Conservation (phyloP, 805 yeast genomes). For the Barnettozyma californica region DNA sequence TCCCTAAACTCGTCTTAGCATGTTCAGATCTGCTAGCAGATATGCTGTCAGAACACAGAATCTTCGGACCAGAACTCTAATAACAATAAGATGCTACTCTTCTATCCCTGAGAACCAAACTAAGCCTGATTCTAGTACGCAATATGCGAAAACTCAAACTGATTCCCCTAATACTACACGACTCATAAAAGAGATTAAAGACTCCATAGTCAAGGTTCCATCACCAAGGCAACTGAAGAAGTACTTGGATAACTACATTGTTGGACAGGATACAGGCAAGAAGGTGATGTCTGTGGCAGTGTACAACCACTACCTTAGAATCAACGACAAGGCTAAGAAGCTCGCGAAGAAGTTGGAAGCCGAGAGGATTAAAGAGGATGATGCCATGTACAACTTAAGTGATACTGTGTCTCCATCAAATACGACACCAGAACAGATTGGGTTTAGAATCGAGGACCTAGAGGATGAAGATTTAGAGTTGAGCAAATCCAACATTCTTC, state of each 20-base stretch:
- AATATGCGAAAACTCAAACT: not conserved
- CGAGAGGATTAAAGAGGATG: slow-evolving; percentile 26
- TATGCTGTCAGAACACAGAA: not conserved
- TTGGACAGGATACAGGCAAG: slow-evolving; percentile 53
- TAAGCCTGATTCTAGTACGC: not conserved
- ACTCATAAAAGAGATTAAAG: slow-evolving; percentile 5
- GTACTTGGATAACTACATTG: slow-evolving; percentile 44
- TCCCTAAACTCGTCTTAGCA: not conserved
- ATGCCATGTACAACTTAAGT: slow-evolving; percentile 21
- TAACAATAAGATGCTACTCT: not conserved
- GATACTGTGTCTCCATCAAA: slow-evolving; percentile 21
- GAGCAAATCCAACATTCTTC: slow-evolving; percentile 50
- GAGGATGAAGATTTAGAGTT: slow-evolving; percentile 39
- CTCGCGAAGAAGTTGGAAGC: slow-evolving; percentile 25
- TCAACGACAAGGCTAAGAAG: slow-evolving; percentile 36
- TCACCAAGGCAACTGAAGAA: slow-evolving; percentile 42
- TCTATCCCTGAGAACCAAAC: not conserved
- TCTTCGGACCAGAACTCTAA: not conserved
- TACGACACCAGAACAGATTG: slow-evolving; percentile 28
- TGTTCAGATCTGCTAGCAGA: not conserved
- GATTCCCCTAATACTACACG: not conserved
- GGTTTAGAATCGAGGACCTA: slow-evolving; percentile 18
- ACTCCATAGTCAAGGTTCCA: slow-evolving; percentile 31
- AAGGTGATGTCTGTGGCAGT: slow-evolving; percentile 58
- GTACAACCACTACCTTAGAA: slow-evolving; percentile 49